Evolutionary conservation across 352 stramenopile genomes (phyloP).

Genomic region (Sclerospora graminicola): DNA sequence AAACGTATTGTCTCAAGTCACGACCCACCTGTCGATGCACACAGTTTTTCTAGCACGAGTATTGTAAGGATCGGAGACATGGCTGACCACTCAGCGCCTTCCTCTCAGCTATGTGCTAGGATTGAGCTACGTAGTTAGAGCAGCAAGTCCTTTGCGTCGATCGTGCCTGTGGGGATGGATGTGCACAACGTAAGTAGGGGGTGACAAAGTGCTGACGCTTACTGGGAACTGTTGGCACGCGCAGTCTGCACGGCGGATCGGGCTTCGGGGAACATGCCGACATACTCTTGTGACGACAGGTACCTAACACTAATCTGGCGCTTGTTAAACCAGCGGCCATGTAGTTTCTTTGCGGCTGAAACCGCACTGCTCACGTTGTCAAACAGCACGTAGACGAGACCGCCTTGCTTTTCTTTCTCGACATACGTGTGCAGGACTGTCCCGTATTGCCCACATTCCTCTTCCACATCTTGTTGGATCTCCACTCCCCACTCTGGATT

Average conservation of each 20-base stretch:
- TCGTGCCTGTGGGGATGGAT: constrained; percentile 13
- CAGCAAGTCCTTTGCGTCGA: neutral
- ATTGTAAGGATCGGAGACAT: constrained; percentile 5
- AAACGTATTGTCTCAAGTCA: constrained; percentile 3
- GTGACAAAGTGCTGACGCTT: constrained; percentile 14
- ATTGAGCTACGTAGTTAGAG: neutral
- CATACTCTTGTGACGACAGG: constrained; percentile 79
- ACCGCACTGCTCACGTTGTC: constrained; percentile 37
- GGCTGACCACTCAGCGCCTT: too few relatives aligned
- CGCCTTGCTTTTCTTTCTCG: constrained; percentile 75
- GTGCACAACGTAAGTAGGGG: constrained; percentile 19
- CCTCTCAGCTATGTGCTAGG: constrained; percentile 1
- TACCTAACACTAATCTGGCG: constrained; percentile 85
- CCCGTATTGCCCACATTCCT: constrained; percentile 71
- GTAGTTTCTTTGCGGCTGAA: constrained; percentile 59
- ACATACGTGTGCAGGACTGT: constrained; percentile 70
- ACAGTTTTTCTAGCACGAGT: constrained; percentile 3
- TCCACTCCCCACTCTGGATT: constrained; percentile 73
- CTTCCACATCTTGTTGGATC: constrained; percentile 83
- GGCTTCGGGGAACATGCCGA: constrained; percentile 80
- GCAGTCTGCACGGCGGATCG: constrained; percentile 59
- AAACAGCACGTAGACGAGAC: constrained; percentile 86
- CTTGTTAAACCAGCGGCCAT: constrained; percentile 88
- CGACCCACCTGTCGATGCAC: constrained; percentile 6
- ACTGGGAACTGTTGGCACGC: constrained; percentile 24